Base-by-base conservation (phyloP, 352 stramenopile species). In the Phytophthora nicotianae region DNA sequence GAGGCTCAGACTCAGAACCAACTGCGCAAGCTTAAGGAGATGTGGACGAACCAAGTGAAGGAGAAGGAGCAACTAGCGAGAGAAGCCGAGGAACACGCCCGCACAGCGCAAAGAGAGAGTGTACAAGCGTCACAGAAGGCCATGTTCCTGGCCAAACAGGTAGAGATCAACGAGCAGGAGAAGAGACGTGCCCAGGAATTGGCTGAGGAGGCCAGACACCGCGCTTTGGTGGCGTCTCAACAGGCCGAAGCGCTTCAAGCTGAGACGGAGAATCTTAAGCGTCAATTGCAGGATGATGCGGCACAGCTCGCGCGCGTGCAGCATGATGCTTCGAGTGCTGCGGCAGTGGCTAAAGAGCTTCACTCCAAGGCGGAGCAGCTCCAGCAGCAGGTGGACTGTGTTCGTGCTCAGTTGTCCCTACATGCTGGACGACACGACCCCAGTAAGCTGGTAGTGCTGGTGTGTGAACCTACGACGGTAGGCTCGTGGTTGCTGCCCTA, bases 141-240 rank as follows among this genome's bases (percentile, higher is more conserved):
- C 43, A 70, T 74, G 23, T 87, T 85, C 38, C 66, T 95, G 26
- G 76, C 79, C 21, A 83, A 86, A 35, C 86, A 95, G 58, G 86
- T 95, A 55, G 77, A 89, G 49, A 89, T 92, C 56, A 95, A 93
- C 53, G 83, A 92, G 54, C 82, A 92, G 47, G 86, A 93, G 70
- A 92, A 92, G 66, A 76, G 77, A 21, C 65, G 72, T 13, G 86
- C 86, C 0, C 81, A 93, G 47, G 73, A 91, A 49, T 62, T 88
- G 37, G 83, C 86, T 0, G 72, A 91, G 42, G 81, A 90, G n/a
- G 83, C 83, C 8, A 54, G 81, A 27, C 75, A 81, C 29, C 68
- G 75, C 13, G 86, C 86, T 11, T 51, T 90, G 1, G 58, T 81
- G 20, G 83, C 85, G 3, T 90, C 79, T 0, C 73, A 90, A 55